Base-by-base conservation (phyloP, 306 rosid genomes). In the Quercus parvula region DNA sequence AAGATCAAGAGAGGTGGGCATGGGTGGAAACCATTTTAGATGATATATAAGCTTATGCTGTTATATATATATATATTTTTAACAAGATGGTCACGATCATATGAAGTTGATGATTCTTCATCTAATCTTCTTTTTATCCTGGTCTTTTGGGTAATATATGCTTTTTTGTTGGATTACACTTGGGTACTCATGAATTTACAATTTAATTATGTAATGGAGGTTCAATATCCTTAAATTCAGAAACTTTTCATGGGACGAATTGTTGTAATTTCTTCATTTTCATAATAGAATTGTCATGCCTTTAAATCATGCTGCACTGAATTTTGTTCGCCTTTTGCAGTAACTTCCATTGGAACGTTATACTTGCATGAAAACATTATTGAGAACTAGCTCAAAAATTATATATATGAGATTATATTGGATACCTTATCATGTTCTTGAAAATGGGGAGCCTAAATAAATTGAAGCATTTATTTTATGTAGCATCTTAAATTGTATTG, bases 1-100 rank as follows among this genome's bases (percentile, higher is more conserved):
- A 27, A 90, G 93, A 78, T 86, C 93, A 83, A 92, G 88, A 86
- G 94, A 90, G 56, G 85, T 73, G 17, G 77, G 82, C 73, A 72
- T 71, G 31, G 55, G 76, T 49, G 82, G 82, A 73, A 85, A 86
- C 79, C 35, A 64, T 75, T 59, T 81, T 63, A 84, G 90, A 80
- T 91, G 94, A 93, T 63, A 61, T 75, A 44, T 81, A 67, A 81
- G 73, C 76, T 83, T 76, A 3, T 58, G 71, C 61, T 58, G 75
- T 31, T 78, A 14, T 81, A 27, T 56, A 38, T 35, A 35, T 35
- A 35, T 35, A 35, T 35, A 38, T 38, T 22, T 75, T 28, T 71
- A 73, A 76, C 78, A 80, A 22, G 78, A 57, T 58, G 78, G 75
- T 10, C 54, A 49, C 0, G 17, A 12, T 49, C 54, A 70, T 61